These are phyloP conservation scores for Debaryomycetaceae sp. DNA, from an alignment of 1,139 yeast species.

Conservation along the genomic window DNA sequence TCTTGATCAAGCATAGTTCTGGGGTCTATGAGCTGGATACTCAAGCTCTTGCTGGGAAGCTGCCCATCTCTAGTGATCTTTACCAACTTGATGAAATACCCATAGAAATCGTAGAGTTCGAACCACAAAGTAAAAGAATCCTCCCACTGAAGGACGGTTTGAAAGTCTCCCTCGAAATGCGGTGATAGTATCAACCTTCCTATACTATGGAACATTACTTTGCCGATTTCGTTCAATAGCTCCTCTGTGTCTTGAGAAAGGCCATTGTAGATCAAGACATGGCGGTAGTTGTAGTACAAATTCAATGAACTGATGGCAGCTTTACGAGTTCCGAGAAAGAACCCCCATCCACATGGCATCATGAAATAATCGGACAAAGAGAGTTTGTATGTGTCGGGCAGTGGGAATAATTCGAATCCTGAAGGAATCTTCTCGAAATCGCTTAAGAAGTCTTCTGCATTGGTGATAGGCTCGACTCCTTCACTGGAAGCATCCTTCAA, in stretches of 20 bases:
- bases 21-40: slow-evolving; percentile 29
- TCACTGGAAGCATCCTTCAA: slow-evolving; percentile 17
- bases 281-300: slow-evolving; percentile 19
- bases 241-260: slow-evolving; percentile 11
- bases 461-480: slow-evolving; percentile 3
- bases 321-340: slow-evolving; percentile 24
- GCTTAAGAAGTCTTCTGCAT: slow-evolving; percentile 8
- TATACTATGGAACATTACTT: slow-evolving; percentile 18
- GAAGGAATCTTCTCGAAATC: slow-evolving; percentile 4
- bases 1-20: slow-evolving; percentile 28
- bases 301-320: slow-evolving; percentile 9
- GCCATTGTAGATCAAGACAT: slow-evolving; percentile 25
- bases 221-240: slow-evolving; percentile 17
- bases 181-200: slow-evolving; percentile 30
- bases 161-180: slow-evolving; percentile 8
- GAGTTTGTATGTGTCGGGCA: slow-evolving; percentile 19
- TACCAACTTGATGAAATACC: slow-evolving; percentile 24
- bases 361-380: slow-evolving; percentile 24
- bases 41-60: slow-evolving; percentile 10
- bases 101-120: slow-evolving; percentile 34
- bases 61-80: slow-evolving; percentile 23
- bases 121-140: slow-evolving; percentile 36
- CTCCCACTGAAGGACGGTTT: slow-evolving; percentile 23
- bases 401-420: slow-evolving; percentile 14
- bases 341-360: slow-evolving; percentile 30